Conservation (phyloP, 1,139 yeast species). For the Yamadazyma jaroonii region DNA sequence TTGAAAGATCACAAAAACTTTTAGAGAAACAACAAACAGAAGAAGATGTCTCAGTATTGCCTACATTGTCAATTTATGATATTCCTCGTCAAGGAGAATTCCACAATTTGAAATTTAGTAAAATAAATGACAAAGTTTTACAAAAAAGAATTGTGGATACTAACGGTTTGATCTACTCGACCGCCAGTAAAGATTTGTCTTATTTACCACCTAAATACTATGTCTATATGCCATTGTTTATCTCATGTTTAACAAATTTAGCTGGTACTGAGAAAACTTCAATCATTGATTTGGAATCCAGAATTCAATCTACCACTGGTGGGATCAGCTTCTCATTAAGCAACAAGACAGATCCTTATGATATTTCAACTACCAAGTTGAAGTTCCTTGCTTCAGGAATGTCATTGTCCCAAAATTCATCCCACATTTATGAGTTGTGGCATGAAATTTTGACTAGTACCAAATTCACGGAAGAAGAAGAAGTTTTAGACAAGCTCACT, state of each 20-base stretch:
- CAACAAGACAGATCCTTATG: slow-evolving; percentile 54
- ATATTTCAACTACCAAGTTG: slow-evolving; percentile 43
- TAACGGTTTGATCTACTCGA: slow-evolving; percentile 71
- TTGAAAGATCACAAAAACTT: slow-evolving; percentile 56
- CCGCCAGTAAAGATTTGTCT: slow-evolving; percentile 56
- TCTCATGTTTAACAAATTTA: slow-evolving; percentile 76
- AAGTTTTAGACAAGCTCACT: slow-evolving; percentile 61
- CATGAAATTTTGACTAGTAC: slow-evolving; percentile 66
- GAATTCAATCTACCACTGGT: slow-evolving; percentile 80
- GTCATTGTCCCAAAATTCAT: slow-evolving; percentile 65
- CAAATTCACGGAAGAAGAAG: slow-evolving; percentile 44
- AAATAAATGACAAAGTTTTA: slow-evolving; percentile 22
- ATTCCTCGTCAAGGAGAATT: slow-evolving; percentile 59
- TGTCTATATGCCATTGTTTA: slow-evolving; percentile 72
- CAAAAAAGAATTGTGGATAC: slow-evolving; percentile 60
- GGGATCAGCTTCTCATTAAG: slow-evolving; percentile 66
- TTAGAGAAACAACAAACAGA: slow-evolving; percentile 60
- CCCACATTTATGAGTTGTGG: slow-evolving; percentile 63
- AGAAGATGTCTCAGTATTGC: slow-evolving; percentile 78
- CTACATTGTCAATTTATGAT: slow-evolving; percentile 70
- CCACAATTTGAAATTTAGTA: slow-evolving; percentile 27
- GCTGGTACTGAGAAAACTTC: slow-evolving; percentile 69
- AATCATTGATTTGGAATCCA: slow-evolving; percentile 82
- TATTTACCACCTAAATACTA: slow-evolving; percentile 58
- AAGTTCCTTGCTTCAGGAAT: slow-evolving; percentile 61